Conservation (phyloP, 2,329 filamentous ascomycete species). For the Xylariaceae sp. region DNA sequence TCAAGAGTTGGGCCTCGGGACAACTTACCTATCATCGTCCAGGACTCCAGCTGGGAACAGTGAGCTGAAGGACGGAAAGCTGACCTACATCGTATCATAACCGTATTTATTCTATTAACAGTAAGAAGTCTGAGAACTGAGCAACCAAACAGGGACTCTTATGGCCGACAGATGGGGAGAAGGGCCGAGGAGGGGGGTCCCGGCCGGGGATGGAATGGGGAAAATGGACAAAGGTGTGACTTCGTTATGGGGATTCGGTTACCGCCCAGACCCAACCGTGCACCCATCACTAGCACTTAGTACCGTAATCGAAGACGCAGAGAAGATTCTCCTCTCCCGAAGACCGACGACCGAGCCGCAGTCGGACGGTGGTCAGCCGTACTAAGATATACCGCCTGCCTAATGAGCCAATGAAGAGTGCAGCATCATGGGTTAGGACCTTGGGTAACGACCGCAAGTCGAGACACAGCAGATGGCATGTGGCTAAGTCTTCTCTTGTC, state of each 20-base stretch:
- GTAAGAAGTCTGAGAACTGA: constrained; percentile 7
- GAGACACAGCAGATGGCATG: not conserved
- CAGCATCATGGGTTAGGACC: not conserved
- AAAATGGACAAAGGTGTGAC: not conserved
- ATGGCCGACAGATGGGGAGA: constrained; percentile 1
- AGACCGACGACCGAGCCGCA: not conserved
- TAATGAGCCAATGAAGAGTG: not conserved
- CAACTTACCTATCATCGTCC: no score
- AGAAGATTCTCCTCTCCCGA: constrained; percentile 12
- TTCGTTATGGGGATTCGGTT: not conserved
- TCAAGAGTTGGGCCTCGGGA: no score
- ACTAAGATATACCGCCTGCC: not conserved
- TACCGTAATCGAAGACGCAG: not conserved
- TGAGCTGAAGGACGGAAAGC: constrained; percentile 8
- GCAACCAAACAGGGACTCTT: not conserved
- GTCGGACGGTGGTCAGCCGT: not conserved
- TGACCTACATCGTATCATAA: not conserved
- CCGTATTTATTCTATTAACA: constrained; percentile 5
- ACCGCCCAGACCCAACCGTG: no score
- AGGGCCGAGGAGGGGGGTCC: not conserved
- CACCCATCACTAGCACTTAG: not conserved
- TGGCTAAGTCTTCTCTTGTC: no score
- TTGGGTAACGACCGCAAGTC: not conserved
- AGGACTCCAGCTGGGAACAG: not conserved
- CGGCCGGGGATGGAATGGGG: not conserved